Base-by-base conservation (phyloP, 2,329 filamentous ascomycete genomes). In the Hypocreales sp. region DNA sequence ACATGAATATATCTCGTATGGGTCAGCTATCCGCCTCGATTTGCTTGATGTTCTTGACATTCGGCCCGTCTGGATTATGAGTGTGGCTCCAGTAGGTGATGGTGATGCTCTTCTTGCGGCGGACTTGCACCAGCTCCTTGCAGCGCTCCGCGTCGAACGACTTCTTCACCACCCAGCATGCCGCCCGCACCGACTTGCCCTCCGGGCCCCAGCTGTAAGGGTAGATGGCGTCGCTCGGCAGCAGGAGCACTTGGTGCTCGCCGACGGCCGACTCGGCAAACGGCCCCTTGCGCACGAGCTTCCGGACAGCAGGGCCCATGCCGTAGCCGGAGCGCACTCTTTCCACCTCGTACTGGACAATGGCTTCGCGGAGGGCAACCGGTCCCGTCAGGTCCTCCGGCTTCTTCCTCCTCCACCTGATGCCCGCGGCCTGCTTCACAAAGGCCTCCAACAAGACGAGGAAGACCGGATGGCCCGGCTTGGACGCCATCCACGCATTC, bases 401-500 rank as follows among this genome's bases (percentile, higher is more conserved):
- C 7, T 25, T 20, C 7, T 22, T 25, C 10, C 21, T 18, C 26
- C 16, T 30, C 13, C 26, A 22, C 8, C 28, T 22, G 10, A 27
- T 16, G 10, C 17, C 15, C 8, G 21, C 18, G 24, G 24, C 15
- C 8, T 8, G 27, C 7, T 28, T 15, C 15, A n/a, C 23, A 19
- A 33, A n/a, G 9, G 17, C 12, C 19, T 47, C 23, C 11, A 46
- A 20, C 11, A 24, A 16, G 8, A 40, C 27, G 7, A 51, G 38
- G 32, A 48, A 50, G 31, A 53, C 47, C 2, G 48, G 43, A 26
- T 52, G 47, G 12, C 46, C 42, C 0, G 47, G 50, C 1, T 46
- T 45, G 3, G 48, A 36, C 5, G 46, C 47, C 48, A 51, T 52
- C 48, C 47, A 52, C 4, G 48, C 50, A 25, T 53, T 52, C 22